phyloP scores from a whole-genome alignment of 768 basidiomycete genomes.

The Kwoniella sp. region DNA sequence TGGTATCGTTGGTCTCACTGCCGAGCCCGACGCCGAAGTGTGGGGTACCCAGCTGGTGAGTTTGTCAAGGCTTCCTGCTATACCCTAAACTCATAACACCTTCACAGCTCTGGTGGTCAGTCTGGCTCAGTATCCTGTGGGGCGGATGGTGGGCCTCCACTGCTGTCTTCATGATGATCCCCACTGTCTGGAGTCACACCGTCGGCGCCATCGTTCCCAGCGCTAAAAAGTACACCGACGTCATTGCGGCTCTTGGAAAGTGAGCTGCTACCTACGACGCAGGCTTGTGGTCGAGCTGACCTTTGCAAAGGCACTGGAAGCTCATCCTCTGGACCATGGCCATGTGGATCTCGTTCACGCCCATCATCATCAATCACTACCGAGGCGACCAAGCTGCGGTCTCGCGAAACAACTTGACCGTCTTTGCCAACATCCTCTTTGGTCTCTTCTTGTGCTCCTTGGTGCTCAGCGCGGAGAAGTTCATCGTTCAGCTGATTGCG shows the following conservation, averaged over 20 bases:
- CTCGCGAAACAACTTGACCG: constrained; percentile 53
- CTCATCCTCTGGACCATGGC: constrained; percentile 61
- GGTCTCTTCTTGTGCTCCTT: constrained; percentile 65
- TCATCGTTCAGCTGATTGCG: constrained; percentile 75
- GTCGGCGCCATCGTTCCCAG: constrained; percentile 70
- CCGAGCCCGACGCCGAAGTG: constrained; percentile 57
- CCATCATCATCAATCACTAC: constrained; percentile 57
- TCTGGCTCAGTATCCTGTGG: constrained; percentile 79
- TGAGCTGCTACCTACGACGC: too few species aligned
- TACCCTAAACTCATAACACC: background rate
- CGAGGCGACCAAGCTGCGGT: constrained; percentile 34
- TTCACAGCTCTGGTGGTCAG: constrained; percentile 68
- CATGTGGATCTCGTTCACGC: constrained; percentile 69
- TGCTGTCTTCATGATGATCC: constrained; percentile 56
- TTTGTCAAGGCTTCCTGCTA: background rate
- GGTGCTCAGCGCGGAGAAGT: constrained; percentile 74
- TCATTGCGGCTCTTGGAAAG: constrained; percentile 65
- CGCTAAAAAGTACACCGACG: constrained; percentile 71
- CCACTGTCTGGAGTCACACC: constrained; percentile 59
- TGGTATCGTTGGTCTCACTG: constrained; percentile 62
- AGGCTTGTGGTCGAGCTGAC: constrained; percentile 32
- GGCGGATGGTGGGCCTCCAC: constrained; percentile 75
- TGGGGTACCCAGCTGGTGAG: constrained; percentile 50
- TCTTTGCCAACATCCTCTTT: constrained; percentile 67
- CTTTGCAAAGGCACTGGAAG: constrained; percentile 57